A percentile compares a stretch with the other conserved stretches of the same genome.
Conservation (phyloP, 192 early-diverging fungal genomes). For the Coemansia sp. region DNA sequence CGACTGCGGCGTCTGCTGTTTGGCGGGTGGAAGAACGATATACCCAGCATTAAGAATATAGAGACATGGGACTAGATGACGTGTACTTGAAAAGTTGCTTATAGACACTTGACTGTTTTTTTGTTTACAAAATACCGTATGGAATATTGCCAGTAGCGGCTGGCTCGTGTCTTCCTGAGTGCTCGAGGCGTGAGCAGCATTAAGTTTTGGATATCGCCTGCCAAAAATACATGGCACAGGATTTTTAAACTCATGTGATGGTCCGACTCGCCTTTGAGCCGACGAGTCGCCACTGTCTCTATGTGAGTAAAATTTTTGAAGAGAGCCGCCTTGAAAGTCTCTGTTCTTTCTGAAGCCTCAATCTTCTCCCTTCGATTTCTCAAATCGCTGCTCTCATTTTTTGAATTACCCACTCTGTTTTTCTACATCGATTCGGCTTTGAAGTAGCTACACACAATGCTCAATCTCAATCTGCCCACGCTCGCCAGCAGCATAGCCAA, state of each 20-base stretch:
- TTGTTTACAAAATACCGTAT: too few relatives aligned
- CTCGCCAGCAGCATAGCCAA: conserved; percentile 33
- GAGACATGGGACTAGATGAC: too few relatives aligned
- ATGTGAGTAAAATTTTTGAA: not conserved
- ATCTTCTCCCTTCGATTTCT: not conserved
- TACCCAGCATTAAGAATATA: too few relatives aligned
- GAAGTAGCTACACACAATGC: conserved; percentile 14
- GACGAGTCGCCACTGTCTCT: not conserved
- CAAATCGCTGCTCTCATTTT: not conserved
- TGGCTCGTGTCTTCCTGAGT: too few relatives aligned
- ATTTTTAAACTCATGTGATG: not conserved
- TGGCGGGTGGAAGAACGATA: too few relatives aligned
- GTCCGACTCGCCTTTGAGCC: not conserved
- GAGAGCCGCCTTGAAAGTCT: not conserved
- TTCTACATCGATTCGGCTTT: not conserved
- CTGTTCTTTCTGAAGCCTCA: not conserved
- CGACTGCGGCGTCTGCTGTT: not conserved
- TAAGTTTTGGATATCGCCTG: not conserved
- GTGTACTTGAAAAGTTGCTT: too few relatives aligned
- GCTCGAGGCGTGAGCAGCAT: too few relatives aligned
- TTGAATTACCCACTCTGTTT: not conserved
- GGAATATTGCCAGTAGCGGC: too few relatives aligned
- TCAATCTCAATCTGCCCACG: conserved; percentile 52
- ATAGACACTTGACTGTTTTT: too few relatives aligned
- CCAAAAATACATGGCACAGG: not conserved